Percentiles rank a stretch among this genome's conserved stretches.
Evolutionary conservation across 306 rosid genomes (phyloP).

Genomic region (Medicago arabica): DNA sequence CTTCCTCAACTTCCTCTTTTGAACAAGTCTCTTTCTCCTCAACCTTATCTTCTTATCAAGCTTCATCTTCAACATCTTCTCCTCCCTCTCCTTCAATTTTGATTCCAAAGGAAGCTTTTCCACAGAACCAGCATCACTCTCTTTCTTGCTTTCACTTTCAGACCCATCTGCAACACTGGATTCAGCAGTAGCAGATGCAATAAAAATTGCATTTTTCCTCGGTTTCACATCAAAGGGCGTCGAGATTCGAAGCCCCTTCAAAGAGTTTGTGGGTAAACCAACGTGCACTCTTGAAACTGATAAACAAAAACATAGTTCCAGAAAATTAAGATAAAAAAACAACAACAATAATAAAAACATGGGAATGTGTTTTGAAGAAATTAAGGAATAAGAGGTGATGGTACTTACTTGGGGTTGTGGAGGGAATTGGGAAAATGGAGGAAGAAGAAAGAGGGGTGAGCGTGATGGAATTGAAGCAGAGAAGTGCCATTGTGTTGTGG

Average conservation of each 20-base stretch:
- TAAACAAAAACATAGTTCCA: constrained; percentile 16
- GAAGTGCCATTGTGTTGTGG: constrained; percentile 55
- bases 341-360: background rate
- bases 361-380: constrained; percentile 13
- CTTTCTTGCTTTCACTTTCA: constrained; percentile 52
- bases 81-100: constrained; percentile 73
- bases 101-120: constrained; percentile 89
- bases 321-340: constrained; percentile 24
- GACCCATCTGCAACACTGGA: constrained; percentile 33
- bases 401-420: constrained; percentile 48
- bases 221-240: constrained; percentile 34
- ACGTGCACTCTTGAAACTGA: constrained; percentile 57
- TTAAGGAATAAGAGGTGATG: background rate
- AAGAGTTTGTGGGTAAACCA: constrained; percentile 42
- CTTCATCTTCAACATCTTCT: constrained; percentile 76
- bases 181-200: constrained; percentile 39
- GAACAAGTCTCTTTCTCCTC: constrained; percentile 77
- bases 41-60: constrained; percentile 88
- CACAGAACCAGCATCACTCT: constrained; percentile 47
- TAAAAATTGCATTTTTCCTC: constrained; percentile 36
- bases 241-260: constrained; percentile 47
- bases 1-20: constrained; percentile 80
- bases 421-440: constrained; percentile 38
- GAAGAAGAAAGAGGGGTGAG: constrained; percentile 46
- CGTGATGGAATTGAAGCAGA: constrained; percentile 58